Base-by-base conservation (phyloP, 2,329 filamentous ascomycete genomes). In the Xylariaceae sp. region DNA sequence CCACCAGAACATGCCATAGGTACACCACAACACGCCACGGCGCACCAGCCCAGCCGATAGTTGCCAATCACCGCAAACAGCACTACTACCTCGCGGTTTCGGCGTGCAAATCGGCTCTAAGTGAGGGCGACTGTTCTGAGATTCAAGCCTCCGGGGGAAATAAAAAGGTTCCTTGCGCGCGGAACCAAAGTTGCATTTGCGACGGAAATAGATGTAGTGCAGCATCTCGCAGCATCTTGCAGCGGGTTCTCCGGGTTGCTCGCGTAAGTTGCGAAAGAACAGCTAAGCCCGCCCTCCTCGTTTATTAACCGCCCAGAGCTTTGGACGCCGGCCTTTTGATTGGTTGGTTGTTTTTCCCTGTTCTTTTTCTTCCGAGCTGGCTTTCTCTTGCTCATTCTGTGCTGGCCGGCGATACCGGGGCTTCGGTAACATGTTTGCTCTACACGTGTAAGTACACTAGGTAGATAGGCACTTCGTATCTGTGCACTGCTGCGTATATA, bases 241-340 rank as follows among this genome's bases (percentile, higher is more conserved):
- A 54, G 54, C 56, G 56, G 56, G 41, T 39, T 51, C 51, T 16
- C 56, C 56, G 56, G 54, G 47, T 19, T 47, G 45, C 47, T 22
- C 30, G 47, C 15, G 30, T 22, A 39, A 22, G 16, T 40, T 36
- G 44, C 43, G 34, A 43, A 52, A 48, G 40, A 47, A n/a, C 47
- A 47, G 48, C 51, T 41, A 47, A 55, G 49, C 49, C 49, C 19
- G 13, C 21, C 19, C 26, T 37, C 32, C 21, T 43, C 39, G 26
- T 41, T 46, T 49, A 26, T 45, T 53, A 43, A 50, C 45, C 22
- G 41, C 55, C 55, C 47, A 56, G 19, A 48, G 36, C 53, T 47
- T 56, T 49, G 56, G 47, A 53, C 41, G 10, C 53, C 48, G 51
- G 46, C 19, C 18, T 30, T 18, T 19, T 36, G 39, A 12, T 41